Conservation (phyloP, 75 land plant species). For the Isoetes taiwanensis region DNA sequence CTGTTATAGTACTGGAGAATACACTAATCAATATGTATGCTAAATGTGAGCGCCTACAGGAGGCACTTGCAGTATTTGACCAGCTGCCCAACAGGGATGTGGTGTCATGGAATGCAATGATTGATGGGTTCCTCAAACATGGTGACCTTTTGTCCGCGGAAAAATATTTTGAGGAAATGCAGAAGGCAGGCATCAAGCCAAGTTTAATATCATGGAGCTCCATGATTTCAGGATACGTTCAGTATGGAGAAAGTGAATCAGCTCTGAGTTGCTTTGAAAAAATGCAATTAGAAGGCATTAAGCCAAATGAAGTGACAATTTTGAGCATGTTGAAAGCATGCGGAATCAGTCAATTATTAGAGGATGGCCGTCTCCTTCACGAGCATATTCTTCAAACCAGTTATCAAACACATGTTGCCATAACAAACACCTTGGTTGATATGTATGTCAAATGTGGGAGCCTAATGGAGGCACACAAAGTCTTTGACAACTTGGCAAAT, state of each 20-base stretch:
- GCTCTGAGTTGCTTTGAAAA: no score
- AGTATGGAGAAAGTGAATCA: no score
- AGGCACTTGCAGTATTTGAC: constrained; percentile 16
- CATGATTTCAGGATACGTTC: no score
- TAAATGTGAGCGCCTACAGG: constrained; percentile 26
- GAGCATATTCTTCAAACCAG: constrained; percentile 1
- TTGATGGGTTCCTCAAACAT: constrained; percentile 26
- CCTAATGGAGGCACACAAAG: constrained; percentile 3
- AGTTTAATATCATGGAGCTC: constrained; percentile 20
- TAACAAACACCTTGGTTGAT: constrained; percentile 10
- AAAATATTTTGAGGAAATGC: constrained; percentile 15
- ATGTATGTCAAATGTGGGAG: constrained; percentile 15
- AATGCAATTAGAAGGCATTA: background rate
- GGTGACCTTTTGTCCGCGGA: constrained; percentile 29
- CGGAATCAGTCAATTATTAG: background rate
- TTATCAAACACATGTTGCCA: constrained; percentile 4
- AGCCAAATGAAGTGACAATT: constrained; percentile 10
- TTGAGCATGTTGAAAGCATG: background rate
- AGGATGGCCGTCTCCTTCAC: background rate
- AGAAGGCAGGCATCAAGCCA: constrained; percentile 15
- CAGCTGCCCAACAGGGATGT: constrained; percentile 19
- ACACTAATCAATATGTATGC: constrained; percentile 50
- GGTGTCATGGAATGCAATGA: constrained; percentile 37
- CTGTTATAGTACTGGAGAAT: constrained; percentile 28
- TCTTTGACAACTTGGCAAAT: constrained; percentile 15